A percentile compares a stretch with the other conserved stretches of the same genome.
These are phyloP conservation scores for Cladosporium sp. DNA, from an alignment of 2,329 filamentous ascomycete genomes.

Conservation along the genomic window DNA sequence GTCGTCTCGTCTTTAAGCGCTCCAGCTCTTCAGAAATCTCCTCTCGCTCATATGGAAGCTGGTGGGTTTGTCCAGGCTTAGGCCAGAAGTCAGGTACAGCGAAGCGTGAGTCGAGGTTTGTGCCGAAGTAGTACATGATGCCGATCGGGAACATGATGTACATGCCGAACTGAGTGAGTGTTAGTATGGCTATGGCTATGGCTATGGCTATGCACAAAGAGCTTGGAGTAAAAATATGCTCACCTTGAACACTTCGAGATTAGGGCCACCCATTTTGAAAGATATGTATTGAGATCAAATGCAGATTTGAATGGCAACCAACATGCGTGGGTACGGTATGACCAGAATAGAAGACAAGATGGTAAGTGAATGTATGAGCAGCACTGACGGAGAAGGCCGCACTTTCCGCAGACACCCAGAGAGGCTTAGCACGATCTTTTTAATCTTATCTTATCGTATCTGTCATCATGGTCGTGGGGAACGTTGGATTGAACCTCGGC, in stretches of 20 bases:
- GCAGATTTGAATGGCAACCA: background rate
- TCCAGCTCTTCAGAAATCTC: constrained; percentile 80
- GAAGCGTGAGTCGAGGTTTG: constrained; percentile 92
- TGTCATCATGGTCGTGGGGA: background rate
- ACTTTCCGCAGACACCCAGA: background rate
- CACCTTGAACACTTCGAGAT: constrained; percentile 95
- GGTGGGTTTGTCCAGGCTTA: constrained; percentile 69
- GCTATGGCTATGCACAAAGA: no score
- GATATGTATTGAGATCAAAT: no score
- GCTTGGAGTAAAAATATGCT: constrained; percentile 14
- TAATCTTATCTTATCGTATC: background rate
- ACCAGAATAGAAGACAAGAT: background rate
- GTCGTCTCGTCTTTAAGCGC: constrained; percentile 55
- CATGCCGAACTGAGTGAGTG: constrained; percentile 75
- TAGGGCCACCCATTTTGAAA: constrained; percentile 68
- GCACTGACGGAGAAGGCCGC: background rate
- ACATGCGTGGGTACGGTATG: no score
- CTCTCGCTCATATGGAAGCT: constrained; percentile 70
- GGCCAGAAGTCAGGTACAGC: constrained; percentile 91
- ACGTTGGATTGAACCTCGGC: background rate
- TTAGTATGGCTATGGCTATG: background rate
- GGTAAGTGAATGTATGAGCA: background rate
- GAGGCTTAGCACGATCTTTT: background rate
- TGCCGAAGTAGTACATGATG: constrained; percentile 99
- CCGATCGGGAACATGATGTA: constrained; percentile 99